Conservation (phyloP, 495 filamentous ascomycete species). For the Lasiosphaeris hirsuta region DNA sequence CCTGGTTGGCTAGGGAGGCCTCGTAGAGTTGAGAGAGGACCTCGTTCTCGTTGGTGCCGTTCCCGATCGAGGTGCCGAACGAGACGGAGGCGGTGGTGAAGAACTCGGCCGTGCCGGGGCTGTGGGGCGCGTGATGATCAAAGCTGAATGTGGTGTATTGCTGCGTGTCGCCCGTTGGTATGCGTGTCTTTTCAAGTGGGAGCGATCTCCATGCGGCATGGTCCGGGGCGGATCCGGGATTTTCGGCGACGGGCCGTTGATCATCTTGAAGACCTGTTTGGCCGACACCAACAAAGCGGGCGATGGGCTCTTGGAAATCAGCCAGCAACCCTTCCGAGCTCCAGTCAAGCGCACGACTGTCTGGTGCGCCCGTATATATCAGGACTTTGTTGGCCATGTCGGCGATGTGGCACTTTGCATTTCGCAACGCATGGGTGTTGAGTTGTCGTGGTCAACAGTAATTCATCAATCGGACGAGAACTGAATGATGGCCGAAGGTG, state of each 20-base stretch:
- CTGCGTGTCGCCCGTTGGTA: constrained; percentile 46
- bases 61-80: constrained; percentile 16
- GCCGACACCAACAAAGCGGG: constrained; percentile 40
- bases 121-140: constrained; percentile 13
- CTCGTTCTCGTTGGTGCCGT: not conserved
- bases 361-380: constrained; percentile 63
- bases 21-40: constrained; percentile 62
- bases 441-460: no score
- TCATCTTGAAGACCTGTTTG: not conserved
- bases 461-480: no score
- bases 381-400: constrained; percentile 49
- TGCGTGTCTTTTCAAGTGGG: constrained; percentile 32
- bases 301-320: constrained; percentile 42
- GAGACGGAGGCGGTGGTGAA: constrained; percentile 43
- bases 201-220: constrained; percentile 47
- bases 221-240: constrained; percentile 20
- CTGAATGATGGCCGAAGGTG: no score
- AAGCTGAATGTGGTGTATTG: constrained; percentile 37
- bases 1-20: constrained; percentile 65
- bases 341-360: constrained; percentile 54
- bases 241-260: no score
- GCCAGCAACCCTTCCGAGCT: constrained; percentile 47
- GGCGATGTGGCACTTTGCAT: not conserved
- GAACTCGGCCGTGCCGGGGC: constrained; percentile 42
- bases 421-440: no score